phyloP scores from a whole-genome alignment of 1,284 basidiomycete species.

The Boletus calvinii region DNA sequence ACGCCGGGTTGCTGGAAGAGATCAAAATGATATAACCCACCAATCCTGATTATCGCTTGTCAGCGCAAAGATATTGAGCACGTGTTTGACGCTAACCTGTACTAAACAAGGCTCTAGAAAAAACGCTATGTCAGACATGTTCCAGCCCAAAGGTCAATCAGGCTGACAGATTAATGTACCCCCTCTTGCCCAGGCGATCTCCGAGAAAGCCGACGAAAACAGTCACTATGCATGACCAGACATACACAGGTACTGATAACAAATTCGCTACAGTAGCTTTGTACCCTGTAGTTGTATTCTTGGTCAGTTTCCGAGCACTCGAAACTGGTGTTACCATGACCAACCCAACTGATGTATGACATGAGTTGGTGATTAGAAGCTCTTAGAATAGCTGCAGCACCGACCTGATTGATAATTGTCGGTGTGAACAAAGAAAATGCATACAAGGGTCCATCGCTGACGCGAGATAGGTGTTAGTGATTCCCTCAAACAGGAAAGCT shows the following conservation, averaged over 20 bases:
- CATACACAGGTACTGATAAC: constrained; percentile 52
- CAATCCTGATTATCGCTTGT: constrained; percentile 26
- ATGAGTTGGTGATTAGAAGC: background rate
- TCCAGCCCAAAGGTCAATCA: constrained; percentile 5
- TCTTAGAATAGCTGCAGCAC: constrained; percentile 1
- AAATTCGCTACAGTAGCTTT: constrained; percentile 52
- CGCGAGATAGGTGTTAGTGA: constrained; percentile 1
- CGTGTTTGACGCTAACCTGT: constrained; percentile 25
- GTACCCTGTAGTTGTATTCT: constrained; percentile 35
- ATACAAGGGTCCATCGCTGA: constrained; percentile 50
- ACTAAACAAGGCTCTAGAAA: constrained; percentile 34
- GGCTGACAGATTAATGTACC: constrained; percentile 47
- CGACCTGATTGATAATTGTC: constrained; percentile 49
- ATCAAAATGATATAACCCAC: constrained; percentile 55
- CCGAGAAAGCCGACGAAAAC: constrained; percentile 47
- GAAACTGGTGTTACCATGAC: constrained; percentile 2
- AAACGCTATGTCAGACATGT: constrained; percentile 1
- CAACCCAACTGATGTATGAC: constrained; percentile 19
- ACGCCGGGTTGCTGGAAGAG: constrained; percentile 41
- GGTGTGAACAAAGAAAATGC: constrained; percentile 58
- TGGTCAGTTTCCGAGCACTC: background rate
- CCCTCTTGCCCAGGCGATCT: constrained; percentile 46
- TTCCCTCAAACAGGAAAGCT: background rate
- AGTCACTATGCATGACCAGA: constrained; percentile 50
- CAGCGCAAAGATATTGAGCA: background rate